phyloP scores from a whole-genome alignment of 164 flowering plant species.

The Stephania japonica region DNA sequence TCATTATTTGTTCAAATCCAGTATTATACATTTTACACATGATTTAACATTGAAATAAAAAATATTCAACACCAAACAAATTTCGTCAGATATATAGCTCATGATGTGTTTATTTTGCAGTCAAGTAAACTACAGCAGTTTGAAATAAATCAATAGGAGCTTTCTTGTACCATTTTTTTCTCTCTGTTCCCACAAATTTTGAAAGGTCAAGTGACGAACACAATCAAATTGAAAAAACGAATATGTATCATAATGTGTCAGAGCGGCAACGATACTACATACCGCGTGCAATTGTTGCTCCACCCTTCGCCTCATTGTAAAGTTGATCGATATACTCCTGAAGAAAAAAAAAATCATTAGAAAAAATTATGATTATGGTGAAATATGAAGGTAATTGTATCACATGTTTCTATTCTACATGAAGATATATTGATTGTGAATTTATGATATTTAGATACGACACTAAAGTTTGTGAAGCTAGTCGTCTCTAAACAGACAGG shows the following conservation, averaged over 20 bases:
- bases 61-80: background rate
- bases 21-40: background rate
- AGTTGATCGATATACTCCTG: background rate
- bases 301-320: background rate
- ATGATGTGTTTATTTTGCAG: background rate
- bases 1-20: background rate
- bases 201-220: background rate
- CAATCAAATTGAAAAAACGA: background rate
- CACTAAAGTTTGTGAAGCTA: background rate
- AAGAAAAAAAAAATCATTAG: background rate
- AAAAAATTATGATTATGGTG: background rate
- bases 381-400: background rate
- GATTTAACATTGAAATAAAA: background rate
- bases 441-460: too few species aligned
- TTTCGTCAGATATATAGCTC: background rate
- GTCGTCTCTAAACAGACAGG: background rate
- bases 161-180: too few species aligned
- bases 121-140: background rate
- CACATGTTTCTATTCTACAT: background rate
- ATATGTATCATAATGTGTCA: background rate
- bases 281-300: background rate
- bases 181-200: too few species aligned
- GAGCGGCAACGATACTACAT: background rate
- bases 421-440: background rate
- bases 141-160: background rate